These are phyloP conservation scores for Hypoxylon fragiforme DNA, from an alignment of 495 filamentous ascomycete genomes.

Conservation along the genomic window DNA sequence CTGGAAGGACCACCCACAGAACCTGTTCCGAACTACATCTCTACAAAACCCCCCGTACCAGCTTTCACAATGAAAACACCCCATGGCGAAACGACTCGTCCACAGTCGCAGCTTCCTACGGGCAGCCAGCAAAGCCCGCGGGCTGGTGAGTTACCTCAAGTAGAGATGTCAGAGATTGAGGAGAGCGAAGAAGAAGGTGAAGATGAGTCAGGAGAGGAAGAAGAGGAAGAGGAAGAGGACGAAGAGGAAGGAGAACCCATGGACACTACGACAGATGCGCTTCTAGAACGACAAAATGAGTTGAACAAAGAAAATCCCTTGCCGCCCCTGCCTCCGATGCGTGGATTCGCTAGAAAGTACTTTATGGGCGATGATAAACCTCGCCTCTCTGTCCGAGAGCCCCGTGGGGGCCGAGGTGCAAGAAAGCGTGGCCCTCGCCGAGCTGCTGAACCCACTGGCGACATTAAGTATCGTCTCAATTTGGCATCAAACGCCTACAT, in stretches of 20 bases:
- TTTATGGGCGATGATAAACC: slow-evolving; percentile 13
- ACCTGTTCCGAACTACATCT: too few relatives aligned
- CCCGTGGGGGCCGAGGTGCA: slow-evolving; percentile 13
- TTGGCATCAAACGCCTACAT: slow-evolving; percentile 72
- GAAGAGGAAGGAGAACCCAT: slow-evolving; percentile 8
- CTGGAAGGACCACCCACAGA: neutral
- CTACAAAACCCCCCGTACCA: too few relatives aligned
- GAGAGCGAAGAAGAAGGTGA: too few relatives aligned
- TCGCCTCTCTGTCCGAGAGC: slow-evolving; percentile 9
- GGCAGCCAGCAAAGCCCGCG: neutral
- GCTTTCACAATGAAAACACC: too few relatives aligned
- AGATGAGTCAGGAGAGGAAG: neutral
- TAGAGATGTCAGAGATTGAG: neutral
- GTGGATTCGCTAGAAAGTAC: slow-evolving; percentile 17
- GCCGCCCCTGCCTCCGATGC: slow-evolving; percentile 13
- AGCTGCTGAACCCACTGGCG: slow-evolving; percentile 68
- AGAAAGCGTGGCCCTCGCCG: slow-evolving; percentile 65
- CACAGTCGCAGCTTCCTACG: neutral
- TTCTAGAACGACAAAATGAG: slow-evolving; percentile 26
- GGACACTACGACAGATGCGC: slow-evolving; percentile 19
- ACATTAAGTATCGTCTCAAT: slow-evolving; percentile 73
- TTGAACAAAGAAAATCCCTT: slow-evolving; percentile 23
- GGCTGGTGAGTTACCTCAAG: neutral
- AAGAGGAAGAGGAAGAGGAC: slow-evolving; percentile 1
- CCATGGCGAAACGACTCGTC: neutral